Conservation (phyloP, 2,329 filamentous ascomycete genomes). For the Colletotrichum camelliae region DNA sequence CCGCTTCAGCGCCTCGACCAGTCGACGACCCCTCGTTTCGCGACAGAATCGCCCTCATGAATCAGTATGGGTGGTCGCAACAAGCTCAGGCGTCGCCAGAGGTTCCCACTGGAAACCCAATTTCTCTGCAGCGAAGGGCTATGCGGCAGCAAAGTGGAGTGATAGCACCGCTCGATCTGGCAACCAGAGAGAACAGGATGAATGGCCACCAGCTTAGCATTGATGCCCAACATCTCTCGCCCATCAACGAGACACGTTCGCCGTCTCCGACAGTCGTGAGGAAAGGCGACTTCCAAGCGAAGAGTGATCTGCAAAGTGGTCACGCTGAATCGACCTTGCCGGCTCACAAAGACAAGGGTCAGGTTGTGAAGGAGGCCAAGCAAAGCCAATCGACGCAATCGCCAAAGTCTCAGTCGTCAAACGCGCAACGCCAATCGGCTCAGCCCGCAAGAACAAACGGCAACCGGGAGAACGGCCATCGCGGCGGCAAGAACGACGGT, state of each 20-base stretch:
- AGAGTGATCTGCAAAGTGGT: neutral
- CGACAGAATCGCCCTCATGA: slow-evolving; percentile 48
- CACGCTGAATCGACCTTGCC: neutral
- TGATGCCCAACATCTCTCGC: slow-evolving; percentile 66
- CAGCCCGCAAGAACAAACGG: slow-evolving; percentile 43
- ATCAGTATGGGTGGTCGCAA: slow-evolving; percentile 13
- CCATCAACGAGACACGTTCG: slow-evolving; percentile 75
- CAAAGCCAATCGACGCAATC: slow-evolving; percentile 21
- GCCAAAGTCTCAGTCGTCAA: slow-evolving; percentile 26
- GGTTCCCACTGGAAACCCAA: slow-evolving; percentile 32
- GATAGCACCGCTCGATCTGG: slow-evolving; percentile 62
- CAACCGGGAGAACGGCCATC: slow-evolving; percentile 57
- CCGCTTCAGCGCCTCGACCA: slow-evolving; percentile 1
- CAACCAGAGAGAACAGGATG: slow-evolving; percentile 49
- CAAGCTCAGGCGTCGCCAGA: slow-evolving; percentile 22
- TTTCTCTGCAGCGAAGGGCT: slow-evolving; percentile 40
- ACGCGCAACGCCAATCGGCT: slow-evolving; percentile 30
- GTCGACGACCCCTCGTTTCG: slow-evolving; percentile 45
- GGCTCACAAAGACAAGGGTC: neutral
- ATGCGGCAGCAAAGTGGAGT: slow-evolving; percentile 50
- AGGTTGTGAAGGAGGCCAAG: slow-evolving; percentile 33
- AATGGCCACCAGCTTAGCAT: slow-evolving; percentile 33
- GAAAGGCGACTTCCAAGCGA: slow-evolving; percentile 34
- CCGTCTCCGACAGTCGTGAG: slow-evolving; percentile 70
- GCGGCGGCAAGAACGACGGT: slow-evolving; percentile 60